Base-by-base conservation (phyloP, 345 rosid genomes). In the Pistacia integerrima region DNA sequence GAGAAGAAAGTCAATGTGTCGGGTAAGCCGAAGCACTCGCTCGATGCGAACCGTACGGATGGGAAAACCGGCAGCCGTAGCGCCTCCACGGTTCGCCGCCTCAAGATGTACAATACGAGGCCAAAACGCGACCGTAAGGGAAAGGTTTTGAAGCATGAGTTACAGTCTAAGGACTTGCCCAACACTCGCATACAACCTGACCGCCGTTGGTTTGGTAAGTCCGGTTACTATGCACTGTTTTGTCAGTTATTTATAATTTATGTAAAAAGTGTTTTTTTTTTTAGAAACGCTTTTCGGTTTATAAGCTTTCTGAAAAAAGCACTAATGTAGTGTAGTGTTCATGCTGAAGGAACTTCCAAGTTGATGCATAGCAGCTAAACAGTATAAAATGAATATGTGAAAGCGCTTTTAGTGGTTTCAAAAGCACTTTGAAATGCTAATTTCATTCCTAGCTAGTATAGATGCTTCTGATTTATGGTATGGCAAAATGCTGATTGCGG, bases 21-120 rank as follows among this genome's bases (percentile, higher is more conserved):
- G 8, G 99, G 98, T 0, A 95, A 92, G 82, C 98, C 97, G 20
- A 95, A 93, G 84, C 99, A 93, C 80, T 90, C 97, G 0, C 91
- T 95, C n/a, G 99, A 95, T 79, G 88, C 82, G 4, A 93, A 95
- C 83, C 91, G 99, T 0, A 78, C 77, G 13, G 87, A 86, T 79
- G 89, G 88, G 17, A 87, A 84, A 78, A 80, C 77, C 4, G 81
- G 82, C 13, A 76, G 81, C 11, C 94, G 92, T 46, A 80, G 83
- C 76, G 85, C 97, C 65, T 87, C 92, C 70, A 92, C 94, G 33
- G 97, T 95, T 56, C 90, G 91, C 67, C 98, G 97, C 41, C 97
- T 96, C 72, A 85, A 92, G 86, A 91, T 96, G 98, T 93, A 92
- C 87, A 84, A 85, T 13, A 69, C 81, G n/a, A 78, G 90, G 62